Evolutionary conservation across 805 yeast genomes (phyloP).

Genomic region (Tetrapisispora phaffii): DNA sequence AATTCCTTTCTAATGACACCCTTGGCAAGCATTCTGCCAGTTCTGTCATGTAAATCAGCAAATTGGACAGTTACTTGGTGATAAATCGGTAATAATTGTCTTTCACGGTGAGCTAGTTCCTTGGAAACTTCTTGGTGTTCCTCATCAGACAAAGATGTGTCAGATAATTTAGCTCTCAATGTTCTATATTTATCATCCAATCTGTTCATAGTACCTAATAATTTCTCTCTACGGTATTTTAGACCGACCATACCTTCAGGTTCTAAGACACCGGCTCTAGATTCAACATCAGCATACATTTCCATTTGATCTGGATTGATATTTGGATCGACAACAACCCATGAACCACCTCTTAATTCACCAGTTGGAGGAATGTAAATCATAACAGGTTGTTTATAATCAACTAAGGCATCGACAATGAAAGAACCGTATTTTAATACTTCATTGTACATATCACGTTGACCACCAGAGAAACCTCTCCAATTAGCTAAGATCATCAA

Average conservation of each 20-base stretch:
- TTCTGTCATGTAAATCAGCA: conserved; percentile 95
- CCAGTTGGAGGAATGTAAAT: conserved; percentile 97
- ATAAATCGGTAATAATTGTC: conserved; percentile 72
- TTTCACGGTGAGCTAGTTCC: conserved; percentile 70
- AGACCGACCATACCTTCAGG: conserved; percentile 99
- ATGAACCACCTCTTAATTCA: conserved; percentile 98
- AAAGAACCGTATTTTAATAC: conserved; percentile 93
- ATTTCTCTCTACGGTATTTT: conserved; percentile 89
- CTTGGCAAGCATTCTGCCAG: conserved; percentile 95
- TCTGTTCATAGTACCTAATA: conserved; percentile 84
- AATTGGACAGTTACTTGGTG: conserved; percentile 89
- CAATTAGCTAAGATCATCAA: conserved; percentile 96
- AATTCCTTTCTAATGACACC: conserved; percentile 79
- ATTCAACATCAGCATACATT: conserved; percentile 93
- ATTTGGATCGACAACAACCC: conserved; percentile 99
- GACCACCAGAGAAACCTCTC: conserved; percentile 99
- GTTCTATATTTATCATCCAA: conserved; percentile 68
- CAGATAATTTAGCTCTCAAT: conserved; percentile 51
- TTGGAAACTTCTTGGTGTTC: conserved; percentile 58
- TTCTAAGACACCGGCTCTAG: conserved; percentile 96
- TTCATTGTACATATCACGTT: conserved; percentile 98
- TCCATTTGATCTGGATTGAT: conserved; percentile 97
- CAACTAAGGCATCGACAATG: conserved; percentile 94
- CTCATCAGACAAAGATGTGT: conserved; percentile 45
- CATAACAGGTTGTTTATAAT: conserved; percentile 91